Conservation (phyloP, 164 flowering plant species). For the Sextonia rubra region DNA sequence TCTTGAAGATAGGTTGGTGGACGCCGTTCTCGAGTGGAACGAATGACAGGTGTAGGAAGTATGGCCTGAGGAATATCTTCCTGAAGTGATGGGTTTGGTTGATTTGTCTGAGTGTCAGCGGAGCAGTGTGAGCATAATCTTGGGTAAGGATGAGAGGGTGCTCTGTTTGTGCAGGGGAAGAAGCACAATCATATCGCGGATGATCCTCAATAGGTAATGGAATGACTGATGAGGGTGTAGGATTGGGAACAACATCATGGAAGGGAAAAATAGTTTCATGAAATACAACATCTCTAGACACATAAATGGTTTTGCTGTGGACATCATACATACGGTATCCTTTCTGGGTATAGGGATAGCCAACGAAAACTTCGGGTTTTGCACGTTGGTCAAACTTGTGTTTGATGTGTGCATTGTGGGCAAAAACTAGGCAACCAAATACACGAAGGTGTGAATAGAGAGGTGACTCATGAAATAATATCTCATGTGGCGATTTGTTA, state of each 20-base stretch:
- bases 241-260: too few species aligned
- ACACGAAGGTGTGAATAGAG: neutral
- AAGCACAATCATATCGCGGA: neutral
- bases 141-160: too few species aligned
- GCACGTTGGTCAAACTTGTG: neutral
- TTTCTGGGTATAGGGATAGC: neutral
- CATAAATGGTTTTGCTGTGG: neutral
- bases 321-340: neutral
- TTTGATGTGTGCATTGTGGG: neutral
- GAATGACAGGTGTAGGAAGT: neutral
- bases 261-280: too few species aligned
- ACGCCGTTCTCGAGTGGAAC: neutral
- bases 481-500: too few species aligned
- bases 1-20: neutral
- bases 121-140: too few species aligned
- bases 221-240: neutral
- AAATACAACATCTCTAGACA: neutral
- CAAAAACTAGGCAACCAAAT: neutral
- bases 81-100: too few species aligned
- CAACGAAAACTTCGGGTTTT: neutral
- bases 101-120: too few species aligned
- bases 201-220: neutral
- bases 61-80: too few species aligned
- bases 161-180: neutral
- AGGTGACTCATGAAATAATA: neutral